Percentiles rank a stretch among this genome's conserved stretches.
phyloP scores from a whole-genome alignment of 805 yeast species.

The Pichia pseudocactophila region DNA sequence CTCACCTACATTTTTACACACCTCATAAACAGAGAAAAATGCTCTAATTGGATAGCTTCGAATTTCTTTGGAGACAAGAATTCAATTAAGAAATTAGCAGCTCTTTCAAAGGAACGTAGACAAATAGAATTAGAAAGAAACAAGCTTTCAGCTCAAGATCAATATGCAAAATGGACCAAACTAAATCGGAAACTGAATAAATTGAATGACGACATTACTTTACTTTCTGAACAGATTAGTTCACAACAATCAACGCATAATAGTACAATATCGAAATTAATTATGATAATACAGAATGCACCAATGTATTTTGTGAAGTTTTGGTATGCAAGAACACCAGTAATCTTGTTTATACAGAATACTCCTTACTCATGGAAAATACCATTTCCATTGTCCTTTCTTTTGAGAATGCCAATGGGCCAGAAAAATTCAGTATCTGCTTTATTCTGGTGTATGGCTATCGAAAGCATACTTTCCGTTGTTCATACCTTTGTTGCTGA shows the following conservation, averaged over 20 bases:
- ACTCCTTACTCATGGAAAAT: not conserved
- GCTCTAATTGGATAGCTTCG: slow-evolving; percentile 1
- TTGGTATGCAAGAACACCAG: slow-evolving; percentile 6
- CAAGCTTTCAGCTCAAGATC: slow-evolving; percentile 75
- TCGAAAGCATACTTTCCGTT: not conserved
- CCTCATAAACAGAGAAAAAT: not conserved
- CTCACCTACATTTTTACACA: not conserved
- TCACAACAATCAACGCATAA: slow-evolving; percentile 23
- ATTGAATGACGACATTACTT: slow-evolving; percentile 42
- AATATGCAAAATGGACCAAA: slow-evolving; percentile 94
- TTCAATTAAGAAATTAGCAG: slow-evolving; percentile 18
- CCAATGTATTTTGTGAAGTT: slow-evolving; percentile 17
- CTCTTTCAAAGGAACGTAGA: slow-evolving; percentile 36
- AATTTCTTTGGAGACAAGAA: not conserved
- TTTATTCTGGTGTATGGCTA: not conserved
- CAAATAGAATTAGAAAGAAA: slow-evolving; percentile 45
- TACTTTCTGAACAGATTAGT: slow-evolving; percentile 32
- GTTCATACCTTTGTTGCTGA: not conserved
- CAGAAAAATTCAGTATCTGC: not conserved
- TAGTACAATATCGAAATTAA: slow-evolving; percentile 16
- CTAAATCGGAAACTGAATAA: slow-evolving; percentile 64
- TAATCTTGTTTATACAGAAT: not conserved
- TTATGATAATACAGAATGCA: slow-evolving; percentile 41
- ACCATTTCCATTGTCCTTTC: not conserved
- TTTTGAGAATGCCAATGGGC: slow-evolving; percentile 8